Base-by-base conservation (phyloP, 2,329 filamentous ascomycete species). In the Calonectria henricotiae region DNA sequence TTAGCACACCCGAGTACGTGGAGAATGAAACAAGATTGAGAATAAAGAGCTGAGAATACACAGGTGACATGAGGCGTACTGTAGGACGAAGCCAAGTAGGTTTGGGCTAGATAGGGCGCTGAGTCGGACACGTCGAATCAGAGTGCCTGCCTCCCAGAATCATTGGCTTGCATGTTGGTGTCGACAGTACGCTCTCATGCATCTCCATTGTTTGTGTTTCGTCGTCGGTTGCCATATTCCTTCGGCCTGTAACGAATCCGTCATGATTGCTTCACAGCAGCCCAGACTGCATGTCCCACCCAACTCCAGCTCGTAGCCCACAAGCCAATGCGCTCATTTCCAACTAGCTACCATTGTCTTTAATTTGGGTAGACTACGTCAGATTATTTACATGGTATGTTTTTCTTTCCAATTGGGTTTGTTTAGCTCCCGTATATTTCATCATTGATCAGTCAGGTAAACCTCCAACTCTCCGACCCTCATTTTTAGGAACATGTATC, bases 361-460 rank as follows among this genome's bases (percentile, higher is more conserved):
- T 9, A 47, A 3, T 9, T 32, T 37, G 11, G 4, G 20, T 4
- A 8, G n/a, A 37, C 13, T 25, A 37, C n/a, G 51, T 20, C 51
- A 55, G 35, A 13, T 7, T 7, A 15, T 23, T 23, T 4, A 23
- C n/a, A 35, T 37, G 51, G 27, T 30, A 30, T 30, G 4, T 30
- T 30, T 17, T 55, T 55, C 41, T 60, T 60, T 20, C 23, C 37
- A 60, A 41, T 60, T 60, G 55, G 25, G 27, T 30, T 30, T 30
- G 27, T 30, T 30, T 30, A 30, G 49, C 4, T 9, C 17, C 3
- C 35, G 8, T 58, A 11, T 15, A 13, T 35, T 23, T 20, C 12
- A 23, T 4, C 55, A 41, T n/a, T 4, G n/a, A 67, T 77, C 74
- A 75, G 75, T 61, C 43, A 39, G n/a, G 73, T 75, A 73, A 74